Evolutionary conservation across 2,329 filamentous ascomycete species (phyloP).

Genomic region (Sarocladium strictum): DNA sequence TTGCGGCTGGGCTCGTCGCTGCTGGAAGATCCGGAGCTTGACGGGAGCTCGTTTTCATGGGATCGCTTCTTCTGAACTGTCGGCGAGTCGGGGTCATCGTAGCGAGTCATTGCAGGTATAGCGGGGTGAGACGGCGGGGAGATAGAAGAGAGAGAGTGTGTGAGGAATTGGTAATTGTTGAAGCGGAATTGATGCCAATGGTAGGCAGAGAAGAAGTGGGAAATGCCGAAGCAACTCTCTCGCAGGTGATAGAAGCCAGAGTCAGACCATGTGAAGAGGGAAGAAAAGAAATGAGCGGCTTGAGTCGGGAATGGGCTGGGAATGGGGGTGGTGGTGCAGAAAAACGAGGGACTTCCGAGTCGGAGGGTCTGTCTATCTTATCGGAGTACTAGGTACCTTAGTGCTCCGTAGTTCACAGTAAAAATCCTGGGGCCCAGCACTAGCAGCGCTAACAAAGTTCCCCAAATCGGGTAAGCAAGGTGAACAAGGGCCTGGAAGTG

Average conservation of each 20-base stretch:
- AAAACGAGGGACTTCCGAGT: slow-evolving; percentile 7
- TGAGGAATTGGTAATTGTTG: background rate
- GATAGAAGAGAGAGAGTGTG: background rate
- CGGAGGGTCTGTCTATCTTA: slow-evolving; percentile 2
- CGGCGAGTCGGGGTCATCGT: slow-evolving; percentile 2
- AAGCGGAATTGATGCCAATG: background rate
- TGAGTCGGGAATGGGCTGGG: background rate
- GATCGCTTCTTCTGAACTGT: slow-evolving; percentile 22
- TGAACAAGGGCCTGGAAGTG: background rate
- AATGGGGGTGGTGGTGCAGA: background rate
- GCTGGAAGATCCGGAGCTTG: slow-evolving; percentile 22
- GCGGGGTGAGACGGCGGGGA: slow-evolving; percentile 2
- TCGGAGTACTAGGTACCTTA: background rate
- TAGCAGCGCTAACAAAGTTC: background rate
- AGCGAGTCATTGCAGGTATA: slow-evolving; percentile 20
- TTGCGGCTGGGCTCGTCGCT: slow-evolving; percentile 21
- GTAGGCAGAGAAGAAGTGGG: background rate
- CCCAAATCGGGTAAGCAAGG: background rate
- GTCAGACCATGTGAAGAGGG: background rate
- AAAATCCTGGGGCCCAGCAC: background rate
- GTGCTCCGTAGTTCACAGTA: no score
- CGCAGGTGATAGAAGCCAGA: no score
- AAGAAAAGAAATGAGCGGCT: background rate
- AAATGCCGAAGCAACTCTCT: background rate
- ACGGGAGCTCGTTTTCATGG: slow-evolving; percentile 20